Conservation (phyloP, 2,329 filamentous ascomycete genomes). For the Curvularia verruculosa region DNA sequence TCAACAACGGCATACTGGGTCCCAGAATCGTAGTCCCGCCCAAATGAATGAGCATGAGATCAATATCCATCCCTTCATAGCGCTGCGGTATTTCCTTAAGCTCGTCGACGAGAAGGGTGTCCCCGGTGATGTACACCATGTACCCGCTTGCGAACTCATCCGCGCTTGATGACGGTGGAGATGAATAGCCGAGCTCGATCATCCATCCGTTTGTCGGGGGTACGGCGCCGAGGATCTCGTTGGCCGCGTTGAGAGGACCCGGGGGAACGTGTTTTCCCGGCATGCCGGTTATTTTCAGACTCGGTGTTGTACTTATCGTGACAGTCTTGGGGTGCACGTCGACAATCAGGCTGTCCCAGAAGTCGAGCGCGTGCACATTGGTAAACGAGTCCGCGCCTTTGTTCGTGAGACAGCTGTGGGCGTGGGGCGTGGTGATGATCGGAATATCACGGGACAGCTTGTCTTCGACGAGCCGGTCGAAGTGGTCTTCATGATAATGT, state of each 20-base stretch:
- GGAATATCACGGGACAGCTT: slow-evolving; percentile 61
- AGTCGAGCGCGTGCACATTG: slow-evolving; percentile 61
- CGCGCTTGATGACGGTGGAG: slow-evolving; percentile 16
- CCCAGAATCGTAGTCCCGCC: slow-evolving; percentile 70
- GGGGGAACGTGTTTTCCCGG: slow-evolving; percentile 68
- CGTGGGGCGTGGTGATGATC: slow-evolving; percentile 69
- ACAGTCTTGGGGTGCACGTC: slow-evolving; percentile 42
- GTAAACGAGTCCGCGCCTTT: slow-evolving; percentile 60
- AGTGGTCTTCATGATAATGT: slow-evolving; percentile 69
- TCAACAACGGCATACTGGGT: slow-evolving; percentile 59
- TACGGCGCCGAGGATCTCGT: slow-evolving; percentile 59
- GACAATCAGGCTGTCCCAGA: slow-evolving; percentile 60
- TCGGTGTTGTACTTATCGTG: slow-evolving; percentile 39
- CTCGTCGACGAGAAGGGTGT: slow-evolving; percentile 68
- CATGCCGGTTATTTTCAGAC: slow-evolving; percentile 66
- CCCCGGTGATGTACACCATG: slow-evolving; percentile 69
- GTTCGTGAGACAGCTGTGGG: slow-evolving; percentile 58
- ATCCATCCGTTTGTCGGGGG: slow-evolving; percentile 73
- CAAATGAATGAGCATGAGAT: slow-evolving; percentile 70
- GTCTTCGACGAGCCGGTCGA: slow-evolving; percentile 60
- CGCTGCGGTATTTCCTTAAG: slow-evolving; percentile 65
- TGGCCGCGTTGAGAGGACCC: slow-evolving; percentile 52
- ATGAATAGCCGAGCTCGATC: slow-evolving; percentile 63
- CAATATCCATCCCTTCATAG: slow-evolving; percentile 62
- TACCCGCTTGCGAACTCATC: slow-evolving; percentile 56